Evolutionary conservation across 129 eudicot genomes (phyloP), one percentile per base, ranked within the genome.

Genomic region (Tagetes patula): DNA sequence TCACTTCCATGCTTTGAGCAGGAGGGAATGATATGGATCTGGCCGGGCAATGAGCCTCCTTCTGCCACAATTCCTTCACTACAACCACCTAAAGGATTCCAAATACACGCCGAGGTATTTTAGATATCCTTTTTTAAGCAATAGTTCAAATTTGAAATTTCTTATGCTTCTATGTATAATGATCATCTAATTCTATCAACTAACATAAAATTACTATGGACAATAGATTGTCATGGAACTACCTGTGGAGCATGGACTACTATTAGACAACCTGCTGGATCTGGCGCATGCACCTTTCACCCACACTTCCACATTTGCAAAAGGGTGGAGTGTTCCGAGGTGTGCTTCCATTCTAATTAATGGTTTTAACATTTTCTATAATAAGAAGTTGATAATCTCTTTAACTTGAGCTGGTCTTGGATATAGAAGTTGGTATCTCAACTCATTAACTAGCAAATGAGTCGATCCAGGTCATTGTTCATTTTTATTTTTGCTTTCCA

Each of bases 281-380:
- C 97, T 95, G 71, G 97, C 96, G 7, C 97, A 95, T 79, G 99
- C 99, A 47, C 99, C 97, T 43, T 95, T 95, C 55, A 90, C 96
- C 34, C 97, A 95, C 77, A 90, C 99, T 41, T 90, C 99, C 60
- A 95, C 99, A 6, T 95, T 95, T 72, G 97, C 99, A 30, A 95
- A 95, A 49, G 99, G 99, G 69, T 95, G 97, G 99, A 87, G 88
- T 77, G 89, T 95, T 71, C 99, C 99, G 7, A 95, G 97, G 97
- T 95, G 48, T 42, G 73, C 70, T 42, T 42, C 30, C 42, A 30
- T 60, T 1, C 71, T 54, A 47, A 48, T 41, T 49, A 65, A 8
- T 56, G 69, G 20, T 65, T 64, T 68, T 9, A 39, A 2, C 38
- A 36, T 49, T 49, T 70, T 70, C 12, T 11, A 2, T 9, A 31